Conservation (phyloP, 2,329 filamentous ascomycete species). For the Myriosclerotinia curreyana region DNA sequence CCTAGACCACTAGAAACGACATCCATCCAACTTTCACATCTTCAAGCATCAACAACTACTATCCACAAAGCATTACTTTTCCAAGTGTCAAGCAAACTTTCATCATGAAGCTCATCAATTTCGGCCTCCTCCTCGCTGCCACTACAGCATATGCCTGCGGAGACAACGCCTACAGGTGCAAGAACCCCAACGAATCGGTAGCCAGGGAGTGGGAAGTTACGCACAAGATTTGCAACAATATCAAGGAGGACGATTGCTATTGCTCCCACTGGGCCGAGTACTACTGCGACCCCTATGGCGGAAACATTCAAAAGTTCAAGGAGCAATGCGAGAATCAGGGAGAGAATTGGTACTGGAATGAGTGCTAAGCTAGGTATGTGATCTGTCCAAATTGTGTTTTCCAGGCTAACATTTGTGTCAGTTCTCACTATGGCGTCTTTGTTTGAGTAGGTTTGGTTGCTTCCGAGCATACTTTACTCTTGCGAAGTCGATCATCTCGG, state of each 20-base stretch:
- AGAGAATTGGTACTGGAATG: neutral
- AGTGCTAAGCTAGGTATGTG: neutral
- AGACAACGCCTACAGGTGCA: neutral
- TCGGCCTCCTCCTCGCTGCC: neutral
- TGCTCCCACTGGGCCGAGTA: neutral
- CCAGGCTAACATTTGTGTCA: neutral
- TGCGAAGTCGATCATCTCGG: no score
- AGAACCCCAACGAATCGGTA: neutral
- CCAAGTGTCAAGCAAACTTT: neutral
- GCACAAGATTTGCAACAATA: neutral
- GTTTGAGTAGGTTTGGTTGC: neutral
- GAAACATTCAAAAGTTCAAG: neutral
- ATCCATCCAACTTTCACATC: neutral
- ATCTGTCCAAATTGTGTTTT: neutral
- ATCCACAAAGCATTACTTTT: neutral
- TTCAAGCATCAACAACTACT: neutral
- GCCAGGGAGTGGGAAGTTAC: neutral
- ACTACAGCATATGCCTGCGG: neutral
- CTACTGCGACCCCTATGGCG: neutral
- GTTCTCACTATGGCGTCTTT: neutral
- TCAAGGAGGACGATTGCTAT: constrained; percentile 5
- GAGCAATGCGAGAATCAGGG: neutral
- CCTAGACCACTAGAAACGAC: no score
- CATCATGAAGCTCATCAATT: neutral
- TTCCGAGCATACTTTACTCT: neutral